Evolutionary conservation across 2,329 filamentous ascomycete genomes (phyloP).

Genomic region (Aspergillus pseudoglaucus): DNA sequence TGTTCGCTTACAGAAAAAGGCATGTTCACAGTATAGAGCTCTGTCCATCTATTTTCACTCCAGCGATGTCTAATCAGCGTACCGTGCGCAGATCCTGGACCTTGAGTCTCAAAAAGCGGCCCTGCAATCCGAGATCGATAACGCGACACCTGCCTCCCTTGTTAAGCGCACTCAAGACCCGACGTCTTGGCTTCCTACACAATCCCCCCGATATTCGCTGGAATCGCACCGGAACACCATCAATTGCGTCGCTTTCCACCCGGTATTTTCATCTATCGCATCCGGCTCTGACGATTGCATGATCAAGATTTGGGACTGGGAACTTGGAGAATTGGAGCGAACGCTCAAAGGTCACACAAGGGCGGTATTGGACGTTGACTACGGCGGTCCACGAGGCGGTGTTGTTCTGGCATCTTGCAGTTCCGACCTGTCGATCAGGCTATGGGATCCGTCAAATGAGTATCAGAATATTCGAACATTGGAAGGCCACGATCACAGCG

Average conservation of each 20-base stretch:
- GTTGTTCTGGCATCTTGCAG: conserved; percentile 78
- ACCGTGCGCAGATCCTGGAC: conserved; percentile 67
- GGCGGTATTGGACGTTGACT: conserved; percentile 81
- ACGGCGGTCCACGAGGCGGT: conserved; percentile 73
- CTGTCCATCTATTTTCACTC: not conserved
- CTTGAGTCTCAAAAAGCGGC: conserved; percentile 67
- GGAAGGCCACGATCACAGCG: conserved; percentile 85
- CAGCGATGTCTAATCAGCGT: conserved; percentile 8
- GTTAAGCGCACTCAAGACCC: conserved; percentile 79
- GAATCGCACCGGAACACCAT: conserved; percentile 76
- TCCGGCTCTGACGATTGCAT: conserved; percentile 87
- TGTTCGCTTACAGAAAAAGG: conserved; percentile 88
- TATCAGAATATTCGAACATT: conserved; percentile 94
- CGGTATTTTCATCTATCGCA: conserved; percentile 81
- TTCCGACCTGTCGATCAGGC: conserved; percentile 84
- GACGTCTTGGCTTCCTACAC: conserved; percentile 74
- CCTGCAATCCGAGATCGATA: conserved; percentile 78
- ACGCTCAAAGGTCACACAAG: conserved; percentile 91
- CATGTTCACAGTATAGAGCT: conserved; percentile 26
- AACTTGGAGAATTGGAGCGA: conserved; percentile 79
- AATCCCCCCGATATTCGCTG: conserved; percentile 72
- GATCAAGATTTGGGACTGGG: conserved; percentile 98
- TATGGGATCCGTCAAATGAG: conserved; percentile 87
- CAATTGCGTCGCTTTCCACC: conserved; percentile 87
- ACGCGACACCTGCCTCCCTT: conserved; percentile 70